Conservation (phyloP, 495 filamentous ascomycete genomes). For the Podospora tetraspora region DNA sequence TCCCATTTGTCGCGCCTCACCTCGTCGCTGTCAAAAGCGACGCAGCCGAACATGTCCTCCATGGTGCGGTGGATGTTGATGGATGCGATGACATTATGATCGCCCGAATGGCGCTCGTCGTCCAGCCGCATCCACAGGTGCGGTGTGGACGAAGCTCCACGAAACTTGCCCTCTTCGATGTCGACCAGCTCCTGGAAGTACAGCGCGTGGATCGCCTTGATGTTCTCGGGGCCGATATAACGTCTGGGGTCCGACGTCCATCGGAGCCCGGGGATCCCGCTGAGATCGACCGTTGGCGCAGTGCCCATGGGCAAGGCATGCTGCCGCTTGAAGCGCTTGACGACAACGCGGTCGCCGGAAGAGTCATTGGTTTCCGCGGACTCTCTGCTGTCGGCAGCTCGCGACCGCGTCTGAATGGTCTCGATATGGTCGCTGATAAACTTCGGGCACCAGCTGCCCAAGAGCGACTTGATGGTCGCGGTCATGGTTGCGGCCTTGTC, state of each 20-base stretch:
- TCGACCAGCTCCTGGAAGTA: constrained; percentile 4
- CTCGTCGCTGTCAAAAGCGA: neutral
- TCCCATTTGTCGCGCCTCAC: constrained; percentile 4
- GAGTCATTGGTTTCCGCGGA: neutral
- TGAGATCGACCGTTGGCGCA: neutral
- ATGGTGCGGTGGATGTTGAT: neutral
- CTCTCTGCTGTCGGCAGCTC: constrained; percentile 6
- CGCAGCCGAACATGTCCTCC: neutral
- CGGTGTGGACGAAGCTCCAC: neutral
- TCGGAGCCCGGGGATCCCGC: constrained; percentile 8
- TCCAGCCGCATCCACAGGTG: neutral
- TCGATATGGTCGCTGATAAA: neutral
- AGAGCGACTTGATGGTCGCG: neutral
- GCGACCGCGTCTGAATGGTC: neutral
- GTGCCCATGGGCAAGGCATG: neutral
- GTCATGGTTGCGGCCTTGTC: neutral
- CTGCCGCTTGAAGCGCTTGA: constrained; percentile 29
- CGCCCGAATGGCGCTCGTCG: neutral
- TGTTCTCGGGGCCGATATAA: constrained; percentile 15
- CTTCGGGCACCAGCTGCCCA: neutral
- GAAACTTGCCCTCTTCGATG: constrained; percentile 6
- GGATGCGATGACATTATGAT: neutral
- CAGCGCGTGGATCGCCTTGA: neutral
- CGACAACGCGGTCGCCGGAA: constrained; percentile 13
- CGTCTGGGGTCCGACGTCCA: constrained; percentile 17